Percentiles rank a stretch among this genome's conserved stretches.
Conservation (phyloP, 306 rosid genomes). For the Mimosa bimucronata region DNA sequence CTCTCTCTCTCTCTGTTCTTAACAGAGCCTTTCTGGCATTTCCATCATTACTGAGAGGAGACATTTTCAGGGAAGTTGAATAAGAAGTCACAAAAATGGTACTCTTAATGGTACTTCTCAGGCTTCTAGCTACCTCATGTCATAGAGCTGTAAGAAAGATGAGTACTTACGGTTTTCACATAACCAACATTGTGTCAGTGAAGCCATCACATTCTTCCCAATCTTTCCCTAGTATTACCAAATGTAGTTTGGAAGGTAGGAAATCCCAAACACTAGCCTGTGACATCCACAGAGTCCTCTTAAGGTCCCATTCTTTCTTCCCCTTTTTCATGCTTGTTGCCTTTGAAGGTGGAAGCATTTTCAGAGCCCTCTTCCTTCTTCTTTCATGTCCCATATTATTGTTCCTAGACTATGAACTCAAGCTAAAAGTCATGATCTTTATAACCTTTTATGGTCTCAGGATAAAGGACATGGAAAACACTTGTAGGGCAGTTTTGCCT, state of each 20-base stretch:
- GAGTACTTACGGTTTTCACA: constrained; percentile 43
- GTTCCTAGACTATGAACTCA: constrained; percentile 46
- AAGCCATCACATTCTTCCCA: constrained; percentile 9
- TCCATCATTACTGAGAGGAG: not conserved
- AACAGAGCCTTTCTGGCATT: not conserved
- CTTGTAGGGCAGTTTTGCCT: constrained; percentile 55
- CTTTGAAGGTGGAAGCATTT: constrained; percentile 70
- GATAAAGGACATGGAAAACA: constrained; percentile 50
- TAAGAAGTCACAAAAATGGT: not conserved
- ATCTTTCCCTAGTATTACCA: constrained; percentile 46
- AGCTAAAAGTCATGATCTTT: constrained; percentile 53
- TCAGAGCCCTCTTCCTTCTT: constrained; percentile 58
- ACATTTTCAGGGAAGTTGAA: not conserved
- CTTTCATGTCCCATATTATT: constrained; percentile 53
- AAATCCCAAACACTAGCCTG: constrained; percentile 46
- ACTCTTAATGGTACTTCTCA: not conserved
- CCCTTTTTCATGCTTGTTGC: constrained; percentile 77
- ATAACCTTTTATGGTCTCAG: constrained; percentile 57
- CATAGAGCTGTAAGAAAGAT: constrained; percentile 55
- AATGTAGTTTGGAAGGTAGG: constrained; percentile 50
- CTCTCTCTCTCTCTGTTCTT: not conserved
- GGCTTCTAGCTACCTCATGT: constrained; percentile 51
- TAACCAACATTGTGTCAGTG: constrained; percentile 31
- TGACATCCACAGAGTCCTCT: constrained; percentile 52
- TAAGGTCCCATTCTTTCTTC: constrained; percentile 57